phyloP scores from a whole-genome alignment of 169 alveolate genomes.

The Babesia bigemina region DNA sequence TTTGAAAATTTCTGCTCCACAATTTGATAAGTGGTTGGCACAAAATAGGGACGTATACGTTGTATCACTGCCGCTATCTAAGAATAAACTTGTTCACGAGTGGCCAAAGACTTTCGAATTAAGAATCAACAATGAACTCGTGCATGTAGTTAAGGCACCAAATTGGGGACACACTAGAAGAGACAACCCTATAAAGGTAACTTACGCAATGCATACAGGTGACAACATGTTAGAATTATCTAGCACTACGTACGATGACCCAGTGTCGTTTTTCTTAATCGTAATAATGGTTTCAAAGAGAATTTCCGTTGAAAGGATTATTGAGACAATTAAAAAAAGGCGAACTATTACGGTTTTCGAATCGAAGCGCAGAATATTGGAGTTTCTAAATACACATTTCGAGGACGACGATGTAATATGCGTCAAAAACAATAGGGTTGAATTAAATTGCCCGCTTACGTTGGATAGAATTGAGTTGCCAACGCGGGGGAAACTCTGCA shows the following conservation, averaged over 20 bases:
- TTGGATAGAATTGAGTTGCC: conserved; percentile 86
- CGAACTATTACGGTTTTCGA: conserved; percentile 62
- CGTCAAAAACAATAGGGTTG: conserved; percentile 79
- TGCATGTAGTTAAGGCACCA: conserved; percentile 80
- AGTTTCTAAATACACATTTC: conserved; percentile 37
- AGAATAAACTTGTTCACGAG: conserved; percentile 68
- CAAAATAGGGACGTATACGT: conserved; percentile 72
- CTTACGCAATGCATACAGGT: conserved; percentile 78
- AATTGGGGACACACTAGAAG: conserved; percentile 86
- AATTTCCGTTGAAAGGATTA: conserved; percentile 73
- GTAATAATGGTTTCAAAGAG: conserved; percentile 73
- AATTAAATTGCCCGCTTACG: conserved; percentile 82
- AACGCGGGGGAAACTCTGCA: conserved; percentile 87
- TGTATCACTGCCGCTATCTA: conserved; percentile 49
- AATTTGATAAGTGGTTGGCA: conserved; percentile 69
- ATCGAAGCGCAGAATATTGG: conserved; percentile 61
- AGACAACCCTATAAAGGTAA: conserved; percentile 82
- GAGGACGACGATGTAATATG: conserved; percentile 85
- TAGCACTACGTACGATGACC: conserved; percentile 73
- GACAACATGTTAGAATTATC: conserved; percentile 72
- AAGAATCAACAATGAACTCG: conserved; percentile 71
- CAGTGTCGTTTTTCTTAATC: conserved; percentile 65
- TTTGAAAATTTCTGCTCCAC: conserved; percentile 52
- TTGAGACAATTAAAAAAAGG: conserved; percentile 62
- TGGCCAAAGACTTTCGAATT: conserved; percentile 80